Evolutionary conservation across 2,329 filamentous ascomycete species (phyloP).

Genomic region (Botrytis tulipae): DNA sequence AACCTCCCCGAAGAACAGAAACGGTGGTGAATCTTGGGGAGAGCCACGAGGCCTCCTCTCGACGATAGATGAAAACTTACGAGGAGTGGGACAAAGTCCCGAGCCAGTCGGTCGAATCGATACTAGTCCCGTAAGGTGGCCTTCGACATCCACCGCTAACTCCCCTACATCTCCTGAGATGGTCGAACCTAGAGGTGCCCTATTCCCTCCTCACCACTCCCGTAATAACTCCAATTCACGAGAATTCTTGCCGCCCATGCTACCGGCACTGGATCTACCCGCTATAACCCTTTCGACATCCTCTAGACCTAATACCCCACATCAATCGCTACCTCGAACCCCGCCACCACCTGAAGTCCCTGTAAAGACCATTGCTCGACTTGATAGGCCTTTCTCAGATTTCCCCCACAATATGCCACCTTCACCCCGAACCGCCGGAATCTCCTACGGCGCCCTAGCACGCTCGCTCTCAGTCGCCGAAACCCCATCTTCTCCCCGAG

Average conservation of each 20-base stretch:
- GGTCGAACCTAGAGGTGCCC: not conserved
- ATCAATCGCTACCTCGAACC: not conserved
- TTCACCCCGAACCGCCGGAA: not conserved
- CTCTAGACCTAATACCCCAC: conserved; percentile 7
- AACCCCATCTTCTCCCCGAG: not conserved
- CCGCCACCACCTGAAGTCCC: not conserved
- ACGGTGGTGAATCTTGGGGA: not conserved
- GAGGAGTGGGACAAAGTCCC: not conserved
- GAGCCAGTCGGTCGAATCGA: not conserved
- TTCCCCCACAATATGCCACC: not conserved
- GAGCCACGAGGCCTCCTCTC: conserved; percentile 12
- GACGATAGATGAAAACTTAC: not conserved
- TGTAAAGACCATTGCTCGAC: not conserved
- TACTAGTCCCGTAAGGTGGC: conserved; percentile 1
- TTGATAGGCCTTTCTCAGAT: conserved; percentile 9
- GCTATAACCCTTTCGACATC: not conserved
- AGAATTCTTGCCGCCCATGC: not conserved
- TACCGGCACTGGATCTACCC: conserved; percentile 10
- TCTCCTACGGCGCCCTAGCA: not conserved
- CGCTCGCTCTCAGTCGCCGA: conserved; percentile 1
- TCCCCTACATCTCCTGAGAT: conserved; percentile 12
- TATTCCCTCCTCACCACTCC: not conserved
- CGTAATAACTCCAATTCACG: not conserved
- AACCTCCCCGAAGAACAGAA: not conserved
- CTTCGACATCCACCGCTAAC: conserved; percentile 2